These are phyloP conservation scores for Diaporthe australafricana DNA, from an alignment of 2,329 filamentous ascomycete species.

Conservation along the genomic window DNA sequence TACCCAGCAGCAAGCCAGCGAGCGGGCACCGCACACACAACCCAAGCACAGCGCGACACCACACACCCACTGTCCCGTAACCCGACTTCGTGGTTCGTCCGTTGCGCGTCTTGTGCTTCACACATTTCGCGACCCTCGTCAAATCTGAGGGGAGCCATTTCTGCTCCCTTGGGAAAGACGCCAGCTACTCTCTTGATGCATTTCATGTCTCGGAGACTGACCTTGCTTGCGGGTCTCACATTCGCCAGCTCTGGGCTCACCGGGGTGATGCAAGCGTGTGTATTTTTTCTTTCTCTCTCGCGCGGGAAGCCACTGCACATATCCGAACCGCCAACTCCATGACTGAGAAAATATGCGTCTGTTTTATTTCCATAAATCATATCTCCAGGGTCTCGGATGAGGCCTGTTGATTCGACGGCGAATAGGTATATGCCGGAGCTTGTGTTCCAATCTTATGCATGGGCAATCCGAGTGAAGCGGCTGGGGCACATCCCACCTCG, in stretches of 20 bases:
- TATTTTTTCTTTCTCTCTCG: neutral
- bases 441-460: too few relatives aligned
- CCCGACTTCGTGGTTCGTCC: slow-evolving; percentile 2
- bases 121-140: neutral
- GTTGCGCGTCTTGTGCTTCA: neutral
- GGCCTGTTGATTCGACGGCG: neutral
- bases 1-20: neutral
- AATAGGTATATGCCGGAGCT: too few relatives aligned
- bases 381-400: neutral
- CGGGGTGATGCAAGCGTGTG: neutral
- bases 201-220: neutral
- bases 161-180: neutral
- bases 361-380: slow-evolving; percentile 19
- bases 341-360: neutral
- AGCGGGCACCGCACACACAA: neutral
- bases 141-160: neutral
- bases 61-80: neutral
- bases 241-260: neutral
- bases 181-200: neutral
- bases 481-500: neutral
- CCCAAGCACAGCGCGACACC: slow-evolving; percentile 11
- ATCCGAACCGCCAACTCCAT: neutral
- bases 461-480: neutral
- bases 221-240: neutral
- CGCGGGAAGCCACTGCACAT: slow-evolving; percentile 8